Evolutionary conservation across 768 basidiomycete genomes (phyloP), one percentile per base, ranked within the genome.

Genomic region (Auriscalpium microsporum): DNA sequence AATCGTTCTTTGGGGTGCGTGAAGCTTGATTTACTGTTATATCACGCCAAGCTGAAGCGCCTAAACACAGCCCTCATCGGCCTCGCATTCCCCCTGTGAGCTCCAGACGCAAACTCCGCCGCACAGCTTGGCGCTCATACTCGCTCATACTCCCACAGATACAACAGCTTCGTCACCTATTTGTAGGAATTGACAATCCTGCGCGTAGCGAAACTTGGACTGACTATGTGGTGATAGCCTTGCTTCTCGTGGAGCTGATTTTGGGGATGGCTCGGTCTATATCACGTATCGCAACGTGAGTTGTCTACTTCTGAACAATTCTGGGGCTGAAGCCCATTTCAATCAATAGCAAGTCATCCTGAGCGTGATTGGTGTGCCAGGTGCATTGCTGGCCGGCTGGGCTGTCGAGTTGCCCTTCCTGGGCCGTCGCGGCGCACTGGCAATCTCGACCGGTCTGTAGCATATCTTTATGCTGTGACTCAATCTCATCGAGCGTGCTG

Each of bases 261-360:
- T 87, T 52, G 86, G 86, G 2, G 86, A 87, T 56, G 77, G 81
- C 0, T 85, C 83, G 4, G 67, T 81, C 3, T 80, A 86, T 60
- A 84, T 82, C 60, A 86, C 86, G 0, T 90, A 90, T 60, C 80
- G 87, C 17, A 89, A 89, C 56, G 83, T 83, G 61, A 8, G 75
- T 53, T 7, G 23, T 17, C 6, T 14, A 36, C 35, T 10, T 17
- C 33, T 48, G 5, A n/a, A 33, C 23, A 19, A 13, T 17, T 37
- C 50, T 34, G 44, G 33, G 19, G 10, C 33, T 55, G 2, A 40
- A 45, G 35, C 11, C 23, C 17, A 37, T 14, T 36, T 45, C 28
- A 33, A 17, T 11, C 23, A 36, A 4, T 58, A 79, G 78, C 74
- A 78, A 74, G 75, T 79, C 37, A 83, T 83, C 46, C 55, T 83